Base-by-base conservation (phyloP, 2,329 filamentous ascomycete species). In the Fusarium metavorans region DNA sequence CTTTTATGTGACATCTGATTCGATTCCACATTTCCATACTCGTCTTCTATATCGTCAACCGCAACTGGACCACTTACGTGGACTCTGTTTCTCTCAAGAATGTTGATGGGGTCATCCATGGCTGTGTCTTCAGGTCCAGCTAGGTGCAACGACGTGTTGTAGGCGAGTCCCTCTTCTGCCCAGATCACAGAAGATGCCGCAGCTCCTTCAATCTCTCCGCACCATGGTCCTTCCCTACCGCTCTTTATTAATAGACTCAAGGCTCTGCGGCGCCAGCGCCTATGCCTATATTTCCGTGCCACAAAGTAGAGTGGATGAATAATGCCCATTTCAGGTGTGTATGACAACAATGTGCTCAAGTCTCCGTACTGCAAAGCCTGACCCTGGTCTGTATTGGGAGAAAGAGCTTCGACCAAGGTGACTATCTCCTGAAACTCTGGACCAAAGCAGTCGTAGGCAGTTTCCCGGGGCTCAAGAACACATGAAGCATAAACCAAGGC, bases 351-450 rank as follows among this genome's bases (percentile, higher is more conserved):
- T 0, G 6, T 7, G 9, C 32, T 20, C 1, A n/a, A 8, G 2
- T 2, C 1, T 1, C 10, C 10, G 1, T 18, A 13, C 6, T 1
- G 23, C 1, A 25, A n/a, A 0, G 23, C 6, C 1, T 34, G 6
- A 3, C 30, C 1, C 0, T 14, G 18, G 10, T 3, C 2, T n/a
- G 20, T 66, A 1, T 35, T 60, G 0, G 14, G 4, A 0, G 63
- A 11, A 0, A 77, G 37, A 2, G 35, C 6, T 11, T 69, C 71
- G 1, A 66, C 37, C 0, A 60, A 59, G 0, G 57, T 61, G 14
- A 77, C 18, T 0, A 77, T 76, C 54, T 77, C 75, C 27, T 77
- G 20, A 8, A 77, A 77, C 8, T 76, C 75, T 0, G 72, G 75
- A 0, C 66, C 57, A 16, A 66, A 76, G 37, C 54, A 62, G 6